Base-by-base conservation (phyloP, 1,284 basidiomycete species). In the Porogramme epimiltina region DNA sequence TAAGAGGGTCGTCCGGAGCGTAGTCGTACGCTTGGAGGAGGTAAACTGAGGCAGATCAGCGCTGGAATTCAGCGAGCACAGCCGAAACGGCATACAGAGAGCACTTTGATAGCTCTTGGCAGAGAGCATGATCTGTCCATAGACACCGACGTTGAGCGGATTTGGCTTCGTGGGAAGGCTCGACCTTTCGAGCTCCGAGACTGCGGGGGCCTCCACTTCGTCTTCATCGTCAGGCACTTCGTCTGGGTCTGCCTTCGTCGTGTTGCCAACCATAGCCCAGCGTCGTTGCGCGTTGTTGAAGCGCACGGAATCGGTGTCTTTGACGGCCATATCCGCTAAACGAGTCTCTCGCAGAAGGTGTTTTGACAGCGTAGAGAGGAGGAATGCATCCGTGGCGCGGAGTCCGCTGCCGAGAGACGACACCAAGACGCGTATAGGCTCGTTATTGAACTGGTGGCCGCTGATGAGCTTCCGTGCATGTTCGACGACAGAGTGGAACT, bases 61-160 rank as follows among this genome's bases (percentile, higher is more conserved):
- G 22, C 19, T 23, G 43, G 20, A 8, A 44, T 23, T 5, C 16
- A 22, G 45, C 15, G 39, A 41, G 40, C 36, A 42, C 28, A 45
- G 36, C 23, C 4, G 2, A 11, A 9, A 4, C 11, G 8, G 77
- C 92, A 65, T 59, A 96, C 95, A 94, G 41, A 97, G 83, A 1
- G 93, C 91, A 51, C 89, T 89, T 64, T 97, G 93, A 66, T 90
- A 95, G 60, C 91, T 95, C 70, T 86, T 90, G 3, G 91, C 87
- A 2, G 85, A 83, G 8, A 93, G 80, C 66, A 93, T 88, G 55
- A 95, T 82, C 66, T 92, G 90, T 0, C 92, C 94, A 66, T 98
- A 97, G n/a, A 93, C 74, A 2, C 88, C 76, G 28, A 92, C 80
- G 48, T 85, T 77, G 20, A 89, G 71, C 0, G 95, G 91, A 55